phyloP scores from a whole-genome alignment of 176 grass and related monocot genomes.

The Zizania latifolia region DNA sequence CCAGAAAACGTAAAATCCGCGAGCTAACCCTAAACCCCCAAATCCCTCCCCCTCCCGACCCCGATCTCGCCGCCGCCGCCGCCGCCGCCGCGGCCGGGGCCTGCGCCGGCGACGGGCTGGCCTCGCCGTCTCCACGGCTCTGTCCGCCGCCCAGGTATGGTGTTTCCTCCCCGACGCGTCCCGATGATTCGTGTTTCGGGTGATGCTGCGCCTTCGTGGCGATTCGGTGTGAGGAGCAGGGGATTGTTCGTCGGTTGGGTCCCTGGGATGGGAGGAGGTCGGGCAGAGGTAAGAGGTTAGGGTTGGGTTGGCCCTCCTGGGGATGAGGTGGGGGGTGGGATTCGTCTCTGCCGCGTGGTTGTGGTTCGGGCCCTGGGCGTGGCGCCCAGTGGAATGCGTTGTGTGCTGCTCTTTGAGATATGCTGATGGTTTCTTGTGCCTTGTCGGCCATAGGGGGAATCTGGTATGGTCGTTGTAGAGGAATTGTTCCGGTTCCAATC shows the following conservation, averaged over 20 bases:
- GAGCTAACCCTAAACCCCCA: slow-evolving; percentile 35
- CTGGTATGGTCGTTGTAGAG: neutral
- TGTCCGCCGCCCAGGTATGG: neutral
- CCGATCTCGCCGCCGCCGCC: slow-evolving; percentile 4
- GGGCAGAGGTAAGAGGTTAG: neutral
- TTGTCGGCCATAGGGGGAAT: neutral
- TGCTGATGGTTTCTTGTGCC: neutral
- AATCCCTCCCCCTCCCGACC: neutral
- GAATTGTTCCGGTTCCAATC: neutral
- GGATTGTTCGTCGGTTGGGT: neutral
- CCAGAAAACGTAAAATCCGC: no score
- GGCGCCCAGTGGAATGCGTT: neutral
- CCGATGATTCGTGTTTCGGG: neutral
- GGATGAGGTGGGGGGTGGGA: no score
- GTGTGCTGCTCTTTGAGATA: neutral
- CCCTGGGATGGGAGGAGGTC: neutral
- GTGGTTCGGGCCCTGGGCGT: neutral
- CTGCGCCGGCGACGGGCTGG: neutral
- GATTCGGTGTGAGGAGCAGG: neutral
- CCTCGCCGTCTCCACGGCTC: neutral
- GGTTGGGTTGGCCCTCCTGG: neutral
- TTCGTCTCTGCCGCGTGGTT: neutral
- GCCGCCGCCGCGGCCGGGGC: neutral
- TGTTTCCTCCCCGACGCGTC: neutral
- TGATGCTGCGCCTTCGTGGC: neutral